Evolutionary conservation across 106 monocot species (phyloP).

Genomic region (Cymbidium sinense): DNA sequence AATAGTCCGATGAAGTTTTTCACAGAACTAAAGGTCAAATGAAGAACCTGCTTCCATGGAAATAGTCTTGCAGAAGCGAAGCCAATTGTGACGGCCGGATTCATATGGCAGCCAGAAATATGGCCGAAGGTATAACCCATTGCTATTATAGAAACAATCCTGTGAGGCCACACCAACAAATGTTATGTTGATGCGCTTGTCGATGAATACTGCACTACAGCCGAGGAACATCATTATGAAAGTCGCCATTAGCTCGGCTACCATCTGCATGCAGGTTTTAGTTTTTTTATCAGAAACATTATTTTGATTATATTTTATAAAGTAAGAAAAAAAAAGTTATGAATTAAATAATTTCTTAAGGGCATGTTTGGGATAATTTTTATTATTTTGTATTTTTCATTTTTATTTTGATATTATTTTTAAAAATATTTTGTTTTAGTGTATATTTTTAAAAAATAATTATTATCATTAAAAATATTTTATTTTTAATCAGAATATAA

Average conservation of each 20-base stretch:
- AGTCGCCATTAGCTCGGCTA: conserved; percentile 14
- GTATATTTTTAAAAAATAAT: no score
- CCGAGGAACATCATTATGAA: conserved; percentile 23
- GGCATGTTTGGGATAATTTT: no score
- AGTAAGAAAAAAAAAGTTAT: no score
- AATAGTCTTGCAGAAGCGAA: conserved; percentile 5
- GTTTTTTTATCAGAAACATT: not conserved
- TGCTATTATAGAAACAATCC: not conserved
- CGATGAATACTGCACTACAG: conserved; percentile 12
- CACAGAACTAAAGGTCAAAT: not conserved
- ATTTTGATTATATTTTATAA: no score
- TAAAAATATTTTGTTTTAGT: no score
- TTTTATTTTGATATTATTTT: no score
- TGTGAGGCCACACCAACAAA: conserved; percentile 14
- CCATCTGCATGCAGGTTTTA: conserved; percentile 3
- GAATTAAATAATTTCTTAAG: no score
- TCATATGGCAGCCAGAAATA: conserved; percentile 23
- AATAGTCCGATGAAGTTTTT: no score
- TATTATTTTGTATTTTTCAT: no score
- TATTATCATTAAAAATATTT: no score
- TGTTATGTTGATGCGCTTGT: conserved; percentile 9
- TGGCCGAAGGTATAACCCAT: conserved; percentile 20
- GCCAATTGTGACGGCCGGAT: conserved; percentile 24
- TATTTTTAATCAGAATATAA: no score
- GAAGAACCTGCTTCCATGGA: conserved; percentile 17